Evolutionary conservation across 371 early-diverging fungal species (phyloP).

Genomic region (Mortierella sp.): DNA sequence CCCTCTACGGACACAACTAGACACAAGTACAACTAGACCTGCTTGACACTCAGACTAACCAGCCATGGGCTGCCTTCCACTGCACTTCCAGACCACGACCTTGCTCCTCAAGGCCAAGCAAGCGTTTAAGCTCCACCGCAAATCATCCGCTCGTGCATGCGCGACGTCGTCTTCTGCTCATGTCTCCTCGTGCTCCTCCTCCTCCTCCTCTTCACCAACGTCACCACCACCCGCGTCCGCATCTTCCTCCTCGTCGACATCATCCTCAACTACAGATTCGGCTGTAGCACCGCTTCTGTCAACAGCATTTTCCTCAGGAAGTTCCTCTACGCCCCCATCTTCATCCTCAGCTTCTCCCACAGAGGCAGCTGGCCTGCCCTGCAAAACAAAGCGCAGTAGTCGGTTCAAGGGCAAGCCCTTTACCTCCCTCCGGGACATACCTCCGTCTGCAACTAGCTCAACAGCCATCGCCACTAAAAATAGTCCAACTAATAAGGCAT

Average conservation of each 20-base stretch:
- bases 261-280: neutral
- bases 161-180: slow-evolving; percentile 11
- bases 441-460: neutral
- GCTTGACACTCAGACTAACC: too few species aligned
- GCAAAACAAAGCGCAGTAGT: slow-evolving; percentile 24
- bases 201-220: neutral
- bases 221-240: slow-evolving; percentile 8
- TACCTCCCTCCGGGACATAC: slow-evolving; percentile 27
- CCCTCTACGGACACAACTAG: too few species aligned
- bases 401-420: slow-evolving; percentile 41
- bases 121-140: slow-evolving; percentile 43
- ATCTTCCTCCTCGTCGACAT: neutral
- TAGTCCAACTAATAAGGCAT: neutral
- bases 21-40: too few species aligned
- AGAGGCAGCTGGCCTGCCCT: neutral
- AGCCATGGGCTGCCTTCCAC: slow-evolving; percentile 32
- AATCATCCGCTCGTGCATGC: slow-evolving; percentile 11
- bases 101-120: slow-evolving; percentile 50
- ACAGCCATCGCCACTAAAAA: neutral
- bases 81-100: slow-evolving; percentile 48
- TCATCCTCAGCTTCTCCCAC: slow-evolving; percentile 4
- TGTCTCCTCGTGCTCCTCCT: slow-evolving; percentile 5
- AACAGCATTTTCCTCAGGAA: slow-evolving; percentile 6
- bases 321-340: slow-evolving; percentile 1
- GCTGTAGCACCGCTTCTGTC: slow-evolving; percentile 5